Percentiles rank a stretch among this genome's conserved stretches.
Conservation (phyloP, 768 basidiomycete species). For the Mycena polygramma region DNA sequence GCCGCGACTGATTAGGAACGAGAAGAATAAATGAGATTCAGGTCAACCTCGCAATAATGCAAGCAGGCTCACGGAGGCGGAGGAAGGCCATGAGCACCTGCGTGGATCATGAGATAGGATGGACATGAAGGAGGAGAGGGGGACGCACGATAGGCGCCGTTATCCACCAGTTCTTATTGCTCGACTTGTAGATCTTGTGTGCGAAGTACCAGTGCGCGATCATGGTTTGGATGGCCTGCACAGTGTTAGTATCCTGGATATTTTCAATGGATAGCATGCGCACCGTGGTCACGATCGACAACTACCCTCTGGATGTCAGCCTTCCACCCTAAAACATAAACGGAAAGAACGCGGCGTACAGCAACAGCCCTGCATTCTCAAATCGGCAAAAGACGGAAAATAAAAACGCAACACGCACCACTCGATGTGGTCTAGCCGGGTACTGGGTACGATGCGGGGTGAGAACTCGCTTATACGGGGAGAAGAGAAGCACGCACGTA, state of each 20-base stretch:
- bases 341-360: conserved; percentile 2
- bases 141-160: conserved; percentile 32
- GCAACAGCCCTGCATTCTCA: conserved; percentile 24
- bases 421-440: conserved; percentile 19
- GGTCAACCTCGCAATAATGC: not conserved
- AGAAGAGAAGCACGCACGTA: conserved; percentile 20
- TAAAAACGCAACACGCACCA: conserved; percentile 14
- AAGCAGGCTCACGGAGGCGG: conserved; percentile 17
- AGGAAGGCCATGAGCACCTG: conserved; percentile 31
- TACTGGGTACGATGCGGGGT: not conserved
- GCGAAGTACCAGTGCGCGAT: conserved; percentile 39
- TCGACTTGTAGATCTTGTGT: conserved; percentile 38
- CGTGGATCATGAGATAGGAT: not conserved
- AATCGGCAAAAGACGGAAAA: not conserved
- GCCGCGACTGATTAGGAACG: conserved; percentile 16
- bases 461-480: not conserved
- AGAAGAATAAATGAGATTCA: not conserved
- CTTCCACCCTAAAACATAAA: no score
- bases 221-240: conserved; percentile 34
- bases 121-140: not conserved
- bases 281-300: conserved; percentile 14
- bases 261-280: not conserved
- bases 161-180: conserved; percentile 36
- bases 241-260: not conserved
- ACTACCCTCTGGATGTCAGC: no score